These are phyloP conservation scores for Asterionellopsis glacialis DNA, from an alignment of 108 stramenopile genomes.

Conservation along the genomic window DNA sequence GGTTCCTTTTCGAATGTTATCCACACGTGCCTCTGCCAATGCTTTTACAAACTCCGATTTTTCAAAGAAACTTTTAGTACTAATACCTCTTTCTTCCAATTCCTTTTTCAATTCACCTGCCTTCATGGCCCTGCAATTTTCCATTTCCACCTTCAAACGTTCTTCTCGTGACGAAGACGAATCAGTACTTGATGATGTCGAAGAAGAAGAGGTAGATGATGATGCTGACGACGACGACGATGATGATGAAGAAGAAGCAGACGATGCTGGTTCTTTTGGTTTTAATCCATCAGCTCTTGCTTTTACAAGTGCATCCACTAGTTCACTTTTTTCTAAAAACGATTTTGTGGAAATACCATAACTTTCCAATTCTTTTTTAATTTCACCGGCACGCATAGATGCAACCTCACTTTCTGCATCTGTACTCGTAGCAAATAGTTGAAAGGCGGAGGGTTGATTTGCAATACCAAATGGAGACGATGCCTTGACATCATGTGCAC, in stretches of 20 bases:
- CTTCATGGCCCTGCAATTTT: slow-evolving; percentile 51
- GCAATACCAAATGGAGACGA: too few relatives aligned
- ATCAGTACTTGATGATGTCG: background rate
- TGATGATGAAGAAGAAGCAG: slow-evolving; percentile 1
- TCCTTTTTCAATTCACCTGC: slow-evolving; percentile 54
- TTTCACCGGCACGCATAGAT: slow-evolving; percentile 65
- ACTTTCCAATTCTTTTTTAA: slow-evolving; percentile 72
- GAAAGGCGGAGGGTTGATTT: too few relatives aligned
- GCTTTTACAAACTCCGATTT: slow-evolving; percentile 57
- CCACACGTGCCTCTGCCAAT: slow-evolving; percentile 50
- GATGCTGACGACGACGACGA: slow-evolving; percentile 5
- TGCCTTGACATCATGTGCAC: too few relatives aligned
- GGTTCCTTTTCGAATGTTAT: slow-evolving; percentile 23
- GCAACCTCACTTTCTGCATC: slow-evolving; percentile 16
- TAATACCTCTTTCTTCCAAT: slow-evolving; percentile 47
- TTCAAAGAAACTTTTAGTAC: slow-evolving; percentile 58
- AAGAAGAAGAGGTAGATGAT: slow-evolving; percentile 3
- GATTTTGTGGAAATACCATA: slow-evolving; percentile 69
- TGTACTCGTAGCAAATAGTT: background rate
- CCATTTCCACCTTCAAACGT: slow-evolving; percentile 56
- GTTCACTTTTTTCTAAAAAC: slow-evolving; percentile 72
- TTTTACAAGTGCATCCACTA: slow-evolving; percentile 55
- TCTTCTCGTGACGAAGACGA: slow-evolving; percentile 34
- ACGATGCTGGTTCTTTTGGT: slow-evolving; percentile 19
- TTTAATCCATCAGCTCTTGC: slow-evolving; percentile 64